phyloP scores from a whole-genome alignment of 2,329 filamentous ascomycete species.

The Aspergillus glaucus region DNA sequence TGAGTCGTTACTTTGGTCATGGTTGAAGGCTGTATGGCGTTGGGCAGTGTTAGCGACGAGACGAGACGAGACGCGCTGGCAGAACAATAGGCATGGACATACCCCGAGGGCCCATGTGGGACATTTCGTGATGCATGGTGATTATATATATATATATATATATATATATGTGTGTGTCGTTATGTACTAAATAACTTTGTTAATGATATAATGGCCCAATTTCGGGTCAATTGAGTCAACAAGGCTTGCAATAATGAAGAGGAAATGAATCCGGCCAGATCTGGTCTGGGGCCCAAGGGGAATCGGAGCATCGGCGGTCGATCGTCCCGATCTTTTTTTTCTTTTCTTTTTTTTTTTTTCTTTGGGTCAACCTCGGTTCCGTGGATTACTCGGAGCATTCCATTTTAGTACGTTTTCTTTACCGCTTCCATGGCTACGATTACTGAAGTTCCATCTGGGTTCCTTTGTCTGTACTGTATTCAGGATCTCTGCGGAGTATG shows the following conservation, averaged over 20 bases:
- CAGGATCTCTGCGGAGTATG: no score
- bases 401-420: no score
- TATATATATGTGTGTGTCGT: no score
- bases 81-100: slow-evolving; percentile 7
- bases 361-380: no score
- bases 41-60: slow-evolving; percentile 1
- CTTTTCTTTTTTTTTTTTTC: neutral
- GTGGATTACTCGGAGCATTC: no score
- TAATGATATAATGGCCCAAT: no score
- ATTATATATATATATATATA: neutral
- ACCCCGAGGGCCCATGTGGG: slow-evolving; percentile 36
- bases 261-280: neutral
- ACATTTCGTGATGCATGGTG: slow-evolving; percentile 39
- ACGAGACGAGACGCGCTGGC: neutral
- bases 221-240: no score
- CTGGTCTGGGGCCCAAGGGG: neutral
- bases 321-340: neutral
- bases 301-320: neutral
- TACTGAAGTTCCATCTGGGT: no score
- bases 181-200: no score
- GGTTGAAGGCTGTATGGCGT: slow-evolving; percentile 61
- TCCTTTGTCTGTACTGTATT: no score
- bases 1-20: slow-evolving; percentile 57
- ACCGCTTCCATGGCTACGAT: no score
- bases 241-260: neutral